phyloP scores from a whole-genome alignment of 176 grass and related monocot genomes.

The Canna indica region DNA sequence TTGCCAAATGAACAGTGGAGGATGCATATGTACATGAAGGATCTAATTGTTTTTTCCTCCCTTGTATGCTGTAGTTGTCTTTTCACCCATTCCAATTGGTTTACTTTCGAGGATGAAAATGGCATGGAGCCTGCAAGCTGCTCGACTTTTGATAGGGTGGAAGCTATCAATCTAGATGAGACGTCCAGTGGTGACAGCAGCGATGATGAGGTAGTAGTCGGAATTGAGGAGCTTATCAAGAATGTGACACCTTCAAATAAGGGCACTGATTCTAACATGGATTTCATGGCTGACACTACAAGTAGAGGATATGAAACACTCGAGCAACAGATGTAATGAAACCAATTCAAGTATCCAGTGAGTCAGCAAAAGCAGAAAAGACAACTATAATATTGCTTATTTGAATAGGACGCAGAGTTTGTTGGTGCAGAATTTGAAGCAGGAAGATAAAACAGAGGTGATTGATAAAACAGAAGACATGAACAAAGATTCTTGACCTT shows the following conservation, averaged over 20 bases:
- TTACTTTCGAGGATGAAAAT: conserved; percentile 22
- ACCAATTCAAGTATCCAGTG: background rate
- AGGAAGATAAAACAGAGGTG: too few relatives aligned
- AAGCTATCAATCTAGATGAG: conserved; percentile 5
- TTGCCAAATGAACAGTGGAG: background rate
- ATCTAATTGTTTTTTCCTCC: background rate
- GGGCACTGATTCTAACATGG: background rate
- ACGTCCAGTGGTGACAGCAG: conserved; percentile 3
- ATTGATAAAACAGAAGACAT: too few relatives aligned
- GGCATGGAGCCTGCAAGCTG: background rate
- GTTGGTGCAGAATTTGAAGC: conserved; percentile 21
- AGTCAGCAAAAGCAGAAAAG: background rate
- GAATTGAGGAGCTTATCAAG: conserved; percentile 16
- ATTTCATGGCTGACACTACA: background rate
- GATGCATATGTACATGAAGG: conserved; percentile 20
- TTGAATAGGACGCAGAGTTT: conserved; percentile 27
- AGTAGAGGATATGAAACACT: background rate
- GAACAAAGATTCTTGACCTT: background rate
- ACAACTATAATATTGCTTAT: background rate
- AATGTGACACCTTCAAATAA: background rate
- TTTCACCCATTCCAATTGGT: conserved; percentile 30
- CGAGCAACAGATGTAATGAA: background rate
- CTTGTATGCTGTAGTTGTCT: background rate
- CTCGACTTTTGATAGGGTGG: conserved; percentile 11
- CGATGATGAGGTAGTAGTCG: conserved; percentile 15